A percentile compares a stretch with the other conserved stretches of the same genome.
These are phyloP conservation scores for Triticum timopheevii DNA, from an alignment of 176 grass and related monocot species.

Conservation along the genomic window DNA sequence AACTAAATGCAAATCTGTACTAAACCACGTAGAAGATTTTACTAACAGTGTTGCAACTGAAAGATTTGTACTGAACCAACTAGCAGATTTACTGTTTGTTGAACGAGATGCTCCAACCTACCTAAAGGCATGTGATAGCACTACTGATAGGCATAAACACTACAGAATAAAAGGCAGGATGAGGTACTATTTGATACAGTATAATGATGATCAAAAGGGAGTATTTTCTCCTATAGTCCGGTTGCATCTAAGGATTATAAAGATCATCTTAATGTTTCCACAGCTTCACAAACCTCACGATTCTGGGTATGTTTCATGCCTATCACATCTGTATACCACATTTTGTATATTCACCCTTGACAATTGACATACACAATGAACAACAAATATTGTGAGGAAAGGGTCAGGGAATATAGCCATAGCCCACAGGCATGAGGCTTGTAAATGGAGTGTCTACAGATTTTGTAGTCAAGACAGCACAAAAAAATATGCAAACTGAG, in stretches of 20 bases:
- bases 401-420: neutral
- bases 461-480: neutral
- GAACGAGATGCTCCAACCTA: neutral
- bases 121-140: neutral
- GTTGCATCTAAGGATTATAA: conserved; percentile 1
- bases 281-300: neutral
- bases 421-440: neutral
- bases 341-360: neutral
- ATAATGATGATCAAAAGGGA: neutral
- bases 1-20: neutral
- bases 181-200: neutral
- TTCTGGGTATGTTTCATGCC: neutral
- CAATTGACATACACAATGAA: neutral
- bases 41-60: neutral
- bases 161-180: conserved; percentile 12
- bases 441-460: neutral
- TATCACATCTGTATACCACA: neutral
- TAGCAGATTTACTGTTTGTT: neutral
- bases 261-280: conserved; percentile 18
- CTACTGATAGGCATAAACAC: neutral
- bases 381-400: neutral
- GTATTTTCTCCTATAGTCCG: neutral
- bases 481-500: neutral
- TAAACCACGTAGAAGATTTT: neutral
- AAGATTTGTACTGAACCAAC: neutral